Evolutionary conservation across 257 asterid genomes (phyloP).

Genomic region (Forsythia viridissima): DNA sequence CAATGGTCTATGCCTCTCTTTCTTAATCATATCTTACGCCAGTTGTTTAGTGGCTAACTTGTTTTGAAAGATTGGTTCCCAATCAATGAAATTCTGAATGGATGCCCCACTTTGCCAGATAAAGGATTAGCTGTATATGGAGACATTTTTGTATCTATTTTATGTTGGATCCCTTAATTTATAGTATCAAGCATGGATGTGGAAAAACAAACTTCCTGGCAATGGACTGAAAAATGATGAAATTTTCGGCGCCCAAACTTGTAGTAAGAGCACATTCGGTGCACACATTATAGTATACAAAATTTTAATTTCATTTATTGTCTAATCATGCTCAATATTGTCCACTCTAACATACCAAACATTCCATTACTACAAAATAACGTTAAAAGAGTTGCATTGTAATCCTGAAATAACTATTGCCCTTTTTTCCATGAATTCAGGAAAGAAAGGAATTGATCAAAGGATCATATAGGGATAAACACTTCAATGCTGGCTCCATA

Average conservation of each 20-base stretch:
- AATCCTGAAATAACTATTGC: neutral
- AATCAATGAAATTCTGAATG: neutral
- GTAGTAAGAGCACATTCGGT: neutral
- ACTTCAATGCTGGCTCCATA: constrained; percentile 87
- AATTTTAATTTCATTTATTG: too few species aligned
- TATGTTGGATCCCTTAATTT: too few species aligned
- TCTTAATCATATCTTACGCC: neutral
- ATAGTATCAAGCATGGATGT: too few species aligned
- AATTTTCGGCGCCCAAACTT: neutral
- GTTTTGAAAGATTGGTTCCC: neutral
- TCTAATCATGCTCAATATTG: neutral
- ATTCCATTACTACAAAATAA: neutral
- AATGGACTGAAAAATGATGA: too few species aligned
- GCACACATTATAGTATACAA: neutral
- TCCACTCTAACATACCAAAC: neutral
- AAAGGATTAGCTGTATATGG: too few species aligned
- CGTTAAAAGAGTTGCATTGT: neutral
- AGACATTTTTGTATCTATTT: too few species aligned
- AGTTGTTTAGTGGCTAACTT: neutral
- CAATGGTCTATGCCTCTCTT: neutral
- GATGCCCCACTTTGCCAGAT: neutral
- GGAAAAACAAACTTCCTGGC: too few species aligned
- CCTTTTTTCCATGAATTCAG: constrained; percentile 30
- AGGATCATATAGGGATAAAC: constrained; percentile 85
- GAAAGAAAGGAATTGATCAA: constrained; percentile 81